These are phyloP conservation scores for Tetratostichococcus sp. DNA, from an alignment of 139 green algal genomes.

Conservation along the genomic window DNA sequence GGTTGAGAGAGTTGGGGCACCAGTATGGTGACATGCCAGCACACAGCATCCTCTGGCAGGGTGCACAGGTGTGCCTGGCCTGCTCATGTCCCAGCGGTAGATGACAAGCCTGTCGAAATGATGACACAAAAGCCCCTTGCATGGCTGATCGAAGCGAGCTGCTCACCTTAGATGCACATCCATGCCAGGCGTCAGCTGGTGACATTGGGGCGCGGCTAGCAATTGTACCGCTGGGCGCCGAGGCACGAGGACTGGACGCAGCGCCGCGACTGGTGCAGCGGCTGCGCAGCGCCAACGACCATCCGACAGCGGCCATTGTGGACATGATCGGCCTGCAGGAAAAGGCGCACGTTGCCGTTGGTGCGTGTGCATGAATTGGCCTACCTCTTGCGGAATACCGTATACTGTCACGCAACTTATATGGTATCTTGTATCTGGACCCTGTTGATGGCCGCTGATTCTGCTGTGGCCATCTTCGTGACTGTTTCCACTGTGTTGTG, in stretches of 20 bases:
- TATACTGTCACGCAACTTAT: too few species aligned
- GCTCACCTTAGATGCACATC: too few species aligned
- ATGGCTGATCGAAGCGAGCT: too few species aligned
- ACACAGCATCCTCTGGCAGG: constrained; percentile 81
- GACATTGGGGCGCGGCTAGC: constrained; percentile 57
- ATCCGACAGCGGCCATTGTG: constrained; percentile 62
- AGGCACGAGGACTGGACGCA: constrained; percentile 65
- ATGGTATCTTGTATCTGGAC: too few species aligned
- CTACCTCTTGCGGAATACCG: too few species aligned
- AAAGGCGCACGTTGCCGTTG: constrained; percentile 68
- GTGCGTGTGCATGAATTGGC: too few species aligned
- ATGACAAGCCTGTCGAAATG: too few species aligned
- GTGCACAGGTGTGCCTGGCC: constrained; percentile 32
- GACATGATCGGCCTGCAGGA: constrained; percentile 65
- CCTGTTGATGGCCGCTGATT: too few species aligned
- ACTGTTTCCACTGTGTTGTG: too few species aligned
- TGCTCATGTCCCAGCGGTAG: too few species aligned
- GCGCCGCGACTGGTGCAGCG: constrained; percentile 46
- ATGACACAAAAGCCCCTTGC: too few species aligned
- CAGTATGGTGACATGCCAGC: constrained; percentile 69
- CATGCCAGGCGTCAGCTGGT: constrained; percentile 24
- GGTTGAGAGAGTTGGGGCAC: constrained; percentile 59
- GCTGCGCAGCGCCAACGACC: constrained; percentile 64
- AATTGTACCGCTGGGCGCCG: constrained; percentile 78
- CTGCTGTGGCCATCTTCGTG: too few species aligned